Percentiles rank a stretch among this genome's conserved stretches.
Evolutionary conservation across 2,329 filamentous ascomycete species (phyloP).

Genomic region (Colletotrichum godetiae): DNA sequence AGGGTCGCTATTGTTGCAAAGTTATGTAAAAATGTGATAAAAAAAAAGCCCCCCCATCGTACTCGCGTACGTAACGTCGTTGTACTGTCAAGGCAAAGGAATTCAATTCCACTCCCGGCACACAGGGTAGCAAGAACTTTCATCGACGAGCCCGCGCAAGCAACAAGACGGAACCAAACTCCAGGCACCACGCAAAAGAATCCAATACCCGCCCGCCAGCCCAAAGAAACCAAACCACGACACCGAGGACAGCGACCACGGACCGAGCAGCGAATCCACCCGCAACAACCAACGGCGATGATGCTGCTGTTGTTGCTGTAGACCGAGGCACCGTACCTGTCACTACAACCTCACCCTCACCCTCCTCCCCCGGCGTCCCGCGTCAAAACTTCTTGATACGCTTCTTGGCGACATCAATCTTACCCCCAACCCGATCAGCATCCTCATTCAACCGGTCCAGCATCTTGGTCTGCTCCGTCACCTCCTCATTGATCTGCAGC

Average conservation of each 20-base stretch:
- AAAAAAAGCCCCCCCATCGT: neutral
- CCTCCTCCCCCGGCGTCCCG: slow-evolving; percentile 24
- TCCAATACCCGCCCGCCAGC: slow-evolving; percentile 38
- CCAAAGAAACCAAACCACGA: slow-evolving; percentile 47
- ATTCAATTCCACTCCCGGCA: neutral
- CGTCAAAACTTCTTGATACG: slow-evolving; percentile 74
- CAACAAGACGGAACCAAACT: slow-evolving; percentile 33
- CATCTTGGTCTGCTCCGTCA: slow-evolving; percentile 78
- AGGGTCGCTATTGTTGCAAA: neutral
- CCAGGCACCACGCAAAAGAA: slow-evolving; percentile 36
- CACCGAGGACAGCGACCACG: slow-evolving; percentile 43
- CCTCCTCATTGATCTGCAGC: slow-evolving; percentile 78
- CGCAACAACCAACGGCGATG: neutral
- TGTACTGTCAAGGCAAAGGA: neutral
- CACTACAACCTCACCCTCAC: neutral
- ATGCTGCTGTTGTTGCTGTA: neutral
- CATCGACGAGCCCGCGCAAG: slow-evolving; percentile 7
- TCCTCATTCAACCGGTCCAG: slow-evolving; percentile 75
- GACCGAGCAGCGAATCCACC: slow-evolving; percentile 38
- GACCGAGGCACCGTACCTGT: neutral
- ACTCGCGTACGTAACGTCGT: slow-evolving; percentile 4
- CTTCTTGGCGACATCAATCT: slow-evolving; percentile 80
- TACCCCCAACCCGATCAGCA: slow-evolving; percentile 72
- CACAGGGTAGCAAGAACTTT: neutral
- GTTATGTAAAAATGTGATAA: slow-evolving; percentile 8